These are phyloP conservation scores for Tetrahymena malaccensis DNA, from an alignment of 73 alveolate genomes.

Conservation along the genomic window DNA sequence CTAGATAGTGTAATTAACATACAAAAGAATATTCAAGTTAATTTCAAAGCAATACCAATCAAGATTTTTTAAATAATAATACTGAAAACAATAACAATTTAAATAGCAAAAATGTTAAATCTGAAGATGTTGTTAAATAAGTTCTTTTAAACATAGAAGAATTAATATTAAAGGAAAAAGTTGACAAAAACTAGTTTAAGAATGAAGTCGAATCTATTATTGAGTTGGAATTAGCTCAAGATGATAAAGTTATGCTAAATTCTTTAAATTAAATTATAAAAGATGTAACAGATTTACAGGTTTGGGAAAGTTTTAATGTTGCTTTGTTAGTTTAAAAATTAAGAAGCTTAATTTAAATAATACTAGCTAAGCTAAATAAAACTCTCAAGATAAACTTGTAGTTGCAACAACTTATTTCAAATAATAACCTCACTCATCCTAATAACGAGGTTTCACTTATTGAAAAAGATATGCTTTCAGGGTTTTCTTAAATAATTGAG, in stretches of 20 bases:
- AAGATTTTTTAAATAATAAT: neutral
- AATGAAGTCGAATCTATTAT: neutral
- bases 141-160: neutral
- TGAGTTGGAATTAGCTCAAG: neutral
- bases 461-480: neutral
- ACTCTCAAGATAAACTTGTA: neutral
- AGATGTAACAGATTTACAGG: neutral
- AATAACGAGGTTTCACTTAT: neutral
- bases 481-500: neutral
- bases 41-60: neutral
- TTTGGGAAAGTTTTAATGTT: neutral
- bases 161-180: neutral
- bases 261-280: neutral
- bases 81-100: too few relatives aligned
- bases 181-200: neutral
- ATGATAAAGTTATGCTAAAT: neutral
- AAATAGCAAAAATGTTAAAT: too few relatives aligned
- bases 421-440: neutral
- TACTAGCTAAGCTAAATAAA: neutral
- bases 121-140: neutral
- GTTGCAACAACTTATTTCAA: neutral
- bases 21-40: neutral
- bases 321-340: neutral
- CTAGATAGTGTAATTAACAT: neutral
- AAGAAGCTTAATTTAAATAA: neutral